Conservation (phyloP, 768 basidiomycete genomes). For the Kwoniella pini region DNA sequence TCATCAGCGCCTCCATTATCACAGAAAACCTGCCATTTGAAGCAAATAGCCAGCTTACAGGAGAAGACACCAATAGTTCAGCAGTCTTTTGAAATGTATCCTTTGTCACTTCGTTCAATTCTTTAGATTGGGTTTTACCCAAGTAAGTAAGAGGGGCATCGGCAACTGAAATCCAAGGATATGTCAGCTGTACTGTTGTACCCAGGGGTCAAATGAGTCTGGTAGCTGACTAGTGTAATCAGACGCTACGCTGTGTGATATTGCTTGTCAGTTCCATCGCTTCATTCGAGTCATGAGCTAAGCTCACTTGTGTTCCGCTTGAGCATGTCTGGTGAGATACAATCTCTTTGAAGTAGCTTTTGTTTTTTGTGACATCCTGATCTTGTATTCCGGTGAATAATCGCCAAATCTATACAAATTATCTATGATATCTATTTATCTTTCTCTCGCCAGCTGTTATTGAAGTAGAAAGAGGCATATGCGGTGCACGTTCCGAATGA, state of each 20-base stretch:
- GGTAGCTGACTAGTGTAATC: slow-evolving; percentile 48
- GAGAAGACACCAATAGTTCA: slow-evolving; percentile 47
- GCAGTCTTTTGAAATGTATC: slow-evolving; percentile 42
- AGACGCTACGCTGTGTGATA: slow-evolving; percentile 44
- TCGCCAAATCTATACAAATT: no score
- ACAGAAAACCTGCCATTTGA: not conserved
- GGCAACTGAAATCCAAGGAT: slow-evolving; percentile 20
- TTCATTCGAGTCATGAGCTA: no score
- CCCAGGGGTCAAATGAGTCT: not conserved
- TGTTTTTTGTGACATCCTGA: not conserved
- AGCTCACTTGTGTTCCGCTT: slow-evolving; percentile 50
- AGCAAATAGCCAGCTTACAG: slow-evolving; percentile 14
- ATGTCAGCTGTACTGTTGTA: not conserved
- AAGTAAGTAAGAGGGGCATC: slow-evolving; percentile 52
- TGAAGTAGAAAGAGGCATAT: no score
- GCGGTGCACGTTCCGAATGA: no score
- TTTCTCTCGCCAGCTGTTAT: no score
- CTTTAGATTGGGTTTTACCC: slow-evolving; percentile 43
- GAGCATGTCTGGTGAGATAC: slow-evolving; percentile 47
- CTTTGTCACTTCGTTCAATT: slow-evolving; percentile 45
- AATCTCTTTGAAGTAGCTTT: slow-evolving; percentile 31
- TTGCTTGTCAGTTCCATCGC: no score
- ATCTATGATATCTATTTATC: no score
- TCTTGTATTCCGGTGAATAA: no score
- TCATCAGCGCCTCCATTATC: no score